phyloP scores from a whole-genome alignment of 2,329 filamentous ascomycete genomes.

The Fusarium algeriense region DNA sequence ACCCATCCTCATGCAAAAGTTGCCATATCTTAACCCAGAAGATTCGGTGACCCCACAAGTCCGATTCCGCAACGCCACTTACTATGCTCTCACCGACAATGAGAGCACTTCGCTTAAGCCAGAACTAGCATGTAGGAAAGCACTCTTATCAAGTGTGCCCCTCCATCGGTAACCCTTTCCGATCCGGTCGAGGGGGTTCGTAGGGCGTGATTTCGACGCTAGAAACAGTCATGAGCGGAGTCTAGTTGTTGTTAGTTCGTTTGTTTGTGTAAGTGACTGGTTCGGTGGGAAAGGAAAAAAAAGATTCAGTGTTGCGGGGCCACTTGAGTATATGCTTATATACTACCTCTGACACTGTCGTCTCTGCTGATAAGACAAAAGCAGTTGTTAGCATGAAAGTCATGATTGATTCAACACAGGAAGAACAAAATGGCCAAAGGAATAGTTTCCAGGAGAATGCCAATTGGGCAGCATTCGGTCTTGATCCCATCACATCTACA shows the following conservation, averaged over 20 bases:
- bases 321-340: conserved; percentile 21
- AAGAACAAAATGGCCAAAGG: not conserved
- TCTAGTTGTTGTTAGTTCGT: conserved; percentile 3
- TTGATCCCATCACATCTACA: conserved; percentile 33
- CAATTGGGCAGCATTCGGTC: conserved; percentile 30
- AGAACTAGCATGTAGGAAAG: not conserved
- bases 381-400: not conserved
- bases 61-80: conserved; percentile 35
- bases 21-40: not conserved
- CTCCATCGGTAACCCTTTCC: conserved; percentile 26
- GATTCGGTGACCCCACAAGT: conserved; percentile 8
- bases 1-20: conserved; percentile 2
- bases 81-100: not conserved
- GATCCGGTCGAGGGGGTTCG: conserved; percentile 25
- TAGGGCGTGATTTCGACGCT: conserved; percentile 24
- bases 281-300: not conserved
- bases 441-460: conserved; percentile 8
- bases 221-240: conserved; percentile 22
- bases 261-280: not conserved
- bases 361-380: not conserved
- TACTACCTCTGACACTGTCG: not conserved
- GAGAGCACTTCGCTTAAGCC: not conserved
- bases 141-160: not conserved
- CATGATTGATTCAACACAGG: conserved; percentile 5
- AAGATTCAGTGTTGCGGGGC: conserved; percentile 13